These are phyloP conservation scores for Linnemannia zychae DNA, from an alignment of 192 early-diverging fungal species.

Conservation along the genomic window DNA sequence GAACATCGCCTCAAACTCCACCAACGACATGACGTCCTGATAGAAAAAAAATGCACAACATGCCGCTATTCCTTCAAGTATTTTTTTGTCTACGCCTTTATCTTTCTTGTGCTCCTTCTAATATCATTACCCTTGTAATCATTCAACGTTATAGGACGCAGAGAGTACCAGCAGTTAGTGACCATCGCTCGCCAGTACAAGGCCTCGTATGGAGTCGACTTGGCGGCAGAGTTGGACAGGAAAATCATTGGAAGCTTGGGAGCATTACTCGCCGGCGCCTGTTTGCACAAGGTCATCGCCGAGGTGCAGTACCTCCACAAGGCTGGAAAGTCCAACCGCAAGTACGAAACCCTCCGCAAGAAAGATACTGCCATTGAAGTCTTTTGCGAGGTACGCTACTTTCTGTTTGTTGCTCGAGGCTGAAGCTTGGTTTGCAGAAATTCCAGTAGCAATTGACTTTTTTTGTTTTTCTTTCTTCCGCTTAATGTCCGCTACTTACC, in stretches of 20 bases:
- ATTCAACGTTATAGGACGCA: conserved; percentile 21
- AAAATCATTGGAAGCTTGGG: conserved; percentile 52
- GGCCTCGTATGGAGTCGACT: conserved; percentile 22
- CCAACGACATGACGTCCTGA: background rate
- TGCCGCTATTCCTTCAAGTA: background rate
- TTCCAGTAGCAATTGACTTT: background rate
- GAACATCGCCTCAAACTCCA: background rate
- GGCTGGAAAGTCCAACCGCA: conserved; percentile 46
- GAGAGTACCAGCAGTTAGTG: conserved; percentile 50
- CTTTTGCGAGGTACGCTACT: conserved; percentile 40
- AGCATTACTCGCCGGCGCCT: conserved; percentile 37
- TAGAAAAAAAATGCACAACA: background rate
- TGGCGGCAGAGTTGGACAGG: conserved; percentile 32
- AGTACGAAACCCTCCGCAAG: conserved; percentile 48
- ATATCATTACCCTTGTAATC: background rate
- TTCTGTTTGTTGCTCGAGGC: background rate
- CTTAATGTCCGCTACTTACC: background rate
- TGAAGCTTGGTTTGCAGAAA: background rate
- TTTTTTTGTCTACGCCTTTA: too few species aligned
- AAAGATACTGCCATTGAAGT: conserved; percentile 45
- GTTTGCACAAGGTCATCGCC: conserved; percentile 46
- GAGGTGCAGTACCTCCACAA: conserved; percentile 30
- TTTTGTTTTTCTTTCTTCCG: conserved; percentile 4
- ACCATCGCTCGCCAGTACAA: conserved; percentile 47
- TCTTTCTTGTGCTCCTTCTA: background rate